Conservation (phyloP, 1,284 basidiomycete species). For the Thelephora terrestris region DNA sequence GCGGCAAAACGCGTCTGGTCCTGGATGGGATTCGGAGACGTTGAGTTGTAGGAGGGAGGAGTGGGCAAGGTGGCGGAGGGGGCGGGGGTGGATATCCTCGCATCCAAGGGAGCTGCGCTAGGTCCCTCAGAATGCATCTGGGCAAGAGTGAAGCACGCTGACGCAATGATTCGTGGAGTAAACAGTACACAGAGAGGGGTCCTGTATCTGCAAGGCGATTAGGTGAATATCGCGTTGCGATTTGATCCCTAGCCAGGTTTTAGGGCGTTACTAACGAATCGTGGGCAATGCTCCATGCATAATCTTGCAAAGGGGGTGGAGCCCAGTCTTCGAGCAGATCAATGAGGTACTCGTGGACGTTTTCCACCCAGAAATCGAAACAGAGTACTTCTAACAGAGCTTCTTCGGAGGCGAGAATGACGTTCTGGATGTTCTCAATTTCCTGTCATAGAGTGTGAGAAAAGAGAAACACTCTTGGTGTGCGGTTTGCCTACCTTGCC, state of each 20-base stretch:
- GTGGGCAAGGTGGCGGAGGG: constrained; percentile 15
- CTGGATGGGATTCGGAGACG: constrained; percentile 46
- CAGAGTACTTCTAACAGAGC: constrained; percentile 80
- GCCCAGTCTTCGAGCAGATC: constrained; percentile 42
- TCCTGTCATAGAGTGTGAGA: constrained; percentile 33
- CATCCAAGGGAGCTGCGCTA: constrained; percentile 60
- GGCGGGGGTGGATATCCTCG: constrained; percentile 31
- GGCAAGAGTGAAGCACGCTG: constrained; percentile 64
- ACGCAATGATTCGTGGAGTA: constrained; percentile 55
- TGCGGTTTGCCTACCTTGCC: constrained; percentile 38
- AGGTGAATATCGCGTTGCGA: not conserved
- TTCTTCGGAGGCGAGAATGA: constrained; percentile 76
- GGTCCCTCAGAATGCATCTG: constrained; percentile 62
- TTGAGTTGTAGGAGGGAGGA: constrained; percentile 64
- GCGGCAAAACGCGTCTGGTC: constrained; percentile 43
- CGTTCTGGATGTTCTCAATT: constrained; percentile 62
- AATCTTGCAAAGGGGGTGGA: constrained; percentile 44
- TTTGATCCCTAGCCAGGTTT: not conserved
- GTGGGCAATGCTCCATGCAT: constrained; percentile 74
- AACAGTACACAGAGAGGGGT: constrained; percentile 67
- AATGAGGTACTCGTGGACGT: constrained; percentile 69
- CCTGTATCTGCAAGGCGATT: constrained; percentile 42
- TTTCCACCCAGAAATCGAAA: constrained; percentile 83
- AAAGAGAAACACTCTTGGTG: not conserved
- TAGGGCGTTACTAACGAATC: constrained; percentile 54